These are phyloP conservation scores for Ophiostoma himal-ulmi DNA, from an alignment of 2,329 filamentous ascomycete species.

Conservation along the genomic window DNA sequence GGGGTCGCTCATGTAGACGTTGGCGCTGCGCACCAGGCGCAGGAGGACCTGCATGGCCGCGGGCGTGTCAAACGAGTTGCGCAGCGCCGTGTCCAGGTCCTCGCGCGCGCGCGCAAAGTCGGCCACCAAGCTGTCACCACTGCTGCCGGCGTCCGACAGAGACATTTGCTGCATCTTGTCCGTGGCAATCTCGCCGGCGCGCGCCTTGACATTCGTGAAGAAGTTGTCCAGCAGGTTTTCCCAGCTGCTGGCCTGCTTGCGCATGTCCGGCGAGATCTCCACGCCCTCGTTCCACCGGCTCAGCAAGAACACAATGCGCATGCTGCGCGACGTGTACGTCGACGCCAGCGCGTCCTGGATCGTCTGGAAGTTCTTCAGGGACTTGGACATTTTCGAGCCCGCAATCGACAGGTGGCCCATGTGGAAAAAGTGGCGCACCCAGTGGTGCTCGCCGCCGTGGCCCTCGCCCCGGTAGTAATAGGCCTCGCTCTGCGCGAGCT, in stretches of 20 bases:
- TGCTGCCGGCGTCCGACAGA: not conserved
- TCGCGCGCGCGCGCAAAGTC: conserved; percentile 50
- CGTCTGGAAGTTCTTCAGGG: conserved; percentile 67
- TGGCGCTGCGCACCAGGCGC: conserved; percentile 60
- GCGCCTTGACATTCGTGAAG: conserved; percentile 26
- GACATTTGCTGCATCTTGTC: conserved; percentile 20
- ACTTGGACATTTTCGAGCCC: conserved; percentile 66
- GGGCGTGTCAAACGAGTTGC: conserved; percentile 65
- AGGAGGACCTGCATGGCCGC: conserved; percentile 57
- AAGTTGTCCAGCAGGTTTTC: conserved; percentile 38
- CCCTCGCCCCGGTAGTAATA: conserved; percentile 47
- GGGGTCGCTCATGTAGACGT: conserved; percentile 35
- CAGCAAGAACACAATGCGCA: conserved; percentile 64
- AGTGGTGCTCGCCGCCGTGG: conserved; percentile 35
- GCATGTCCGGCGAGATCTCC: conserved; percentile 61
- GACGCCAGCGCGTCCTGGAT: conserved; percentile 58
- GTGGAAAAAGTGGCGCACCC: conserved; percentile 71
- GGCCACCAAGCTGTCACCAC: conserved; percentile 27
- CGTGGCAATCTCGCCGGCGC: conserved; percentile 19
- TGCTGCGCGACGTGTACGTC: conserved; percentile 58
- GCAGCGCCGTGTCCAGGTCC: conserved; percentile 54
- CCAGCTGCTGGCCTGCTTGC: conserved; percentile 54
- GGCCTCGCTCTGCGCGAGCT: conserved; percentile 66
- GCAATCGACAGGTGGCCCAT: conserved; percentile 52
- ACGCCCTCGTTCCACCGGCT: conserved; percentile 64